These are phyloP conservation scores for Pythium brachiatum DNA, from an alignment of 352 stramenopile species.

Conservation along the genomic window DNA sequence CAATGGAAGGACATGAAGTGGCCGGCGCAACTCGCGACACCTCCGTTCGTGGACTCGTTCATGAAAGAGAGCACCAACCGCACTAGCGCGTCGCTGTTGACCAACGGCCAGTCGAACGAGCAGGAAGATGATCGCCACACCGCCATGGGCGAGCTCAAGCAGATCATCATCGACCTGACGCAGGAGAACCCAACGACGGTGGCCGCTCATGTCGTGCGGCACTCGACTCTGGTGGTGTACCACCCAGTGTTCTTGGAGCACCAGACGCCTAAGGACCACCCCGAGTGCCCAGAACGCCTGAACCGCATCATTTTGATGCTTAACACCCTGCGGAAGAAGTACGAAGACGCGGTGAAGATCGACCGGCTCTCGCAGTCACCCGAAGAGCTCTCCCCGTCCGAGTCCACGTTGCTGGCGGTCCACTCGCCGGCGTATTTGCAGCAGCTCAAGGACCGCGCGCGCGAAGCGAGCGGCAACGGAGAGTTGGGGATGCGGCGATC, in stretches of 20 bases:
- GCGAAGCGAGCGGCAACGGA: constrained; percentile 36
- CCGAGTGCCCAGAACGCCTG: constrained; percentile 78
- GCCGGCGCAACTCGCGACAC: constrained; percentile 43
- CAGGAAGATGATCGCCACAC: constrained; percentile 21
- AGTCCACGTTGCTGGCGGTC: constrained; percentile 78
- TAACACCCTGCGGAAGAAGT: constrained; percentile 55
- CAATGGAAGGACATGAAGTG: constrained; percentile 72
- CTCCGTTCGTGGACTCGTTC: constrained; percentile 24
- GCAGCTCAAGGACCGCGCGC: constrained; percentile 64
- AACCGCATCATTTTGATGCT: constrained; percentile 74
- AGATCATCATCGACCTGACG: constrained; percentile 75
- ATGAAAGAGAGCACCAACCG: constrained; percentile 9
- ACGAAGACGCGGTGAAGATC: constrained; percentile 65
- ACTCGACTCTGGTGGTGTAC: constrained; percentile 74
- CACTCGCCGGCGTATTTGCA: constrained; percentile 80
- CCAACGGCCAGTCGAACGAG: background rate
- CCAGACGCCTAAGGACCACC: constrained; percentile 78
- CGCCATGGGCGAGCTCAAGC: constrained; percentile 73
- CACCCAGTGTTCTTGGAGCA: constrained; percentile 85
- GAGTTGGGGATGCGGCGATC: background rate
- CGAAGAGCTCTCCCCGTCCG: constrained; percentile 66
- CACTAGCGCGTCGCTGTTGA: background rate
- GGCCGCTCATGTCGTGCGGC: constrained; percentile 7
- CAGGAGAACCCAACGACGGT: constrained; percentile 43
- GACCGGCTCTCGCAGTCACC: constrained; percentile 63